Percentiles rank a stretch among this genome's conserved stretches.
Conservation (phyloP, 352 stramenopile species). For the Phytopythium vexans region DNA sequence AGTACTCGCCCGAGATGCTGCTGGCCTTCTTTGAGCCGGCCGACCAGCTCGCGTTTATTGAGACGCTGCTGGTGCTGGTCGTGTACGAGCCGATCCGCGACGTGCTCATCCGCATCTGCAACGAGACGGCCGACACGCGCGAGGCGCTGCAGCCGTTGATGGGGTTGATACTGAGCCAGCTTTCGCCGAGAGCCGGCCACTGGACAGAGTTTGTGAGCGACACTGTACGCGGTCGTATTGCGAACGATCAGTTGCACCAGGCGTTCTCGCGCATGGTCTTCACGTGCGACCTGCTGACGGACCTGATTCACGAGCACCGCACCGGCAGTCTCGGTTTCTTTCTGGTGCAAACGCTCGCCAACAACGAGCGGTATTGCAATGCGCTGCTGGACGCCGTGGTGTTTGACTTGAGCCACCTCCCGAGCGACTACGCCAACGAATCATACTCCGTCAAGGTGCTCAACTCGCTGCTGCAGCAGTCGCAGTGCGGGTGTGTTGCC, state of each 20-base stretch:
- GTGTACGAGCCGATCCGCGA: constrained; percentile 70
- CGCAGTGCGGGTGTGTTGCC: constrained; percentile 66
- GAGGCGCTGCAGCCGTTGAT: constrained; percentile 17
- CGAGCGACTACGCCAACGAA: constrained; percentile 63
- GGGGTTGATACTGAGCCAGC: constrained; percentile 40
- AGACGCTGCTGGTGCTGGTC: constrained; percentile 54
- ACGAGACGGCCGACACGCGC: constrained; percentile 24
- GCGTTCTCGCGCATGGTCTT: constrained; percentile 72
- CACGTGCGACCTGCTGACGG: constrained; percentile 74
- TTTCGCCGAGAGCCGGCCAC: constrained; percentile 25
- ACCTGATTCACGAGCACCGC: constrained; percentile 70
- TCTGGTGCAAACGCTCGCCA: constrained; percentile 38
- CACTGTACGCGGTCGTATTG: constrained; percentile 16
- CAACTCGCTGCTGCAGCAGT: constrained; percentile 71
- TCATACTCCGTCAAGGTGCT: constrained; percentile 73
- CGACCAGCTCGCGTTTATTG: constrained; percentile 38
- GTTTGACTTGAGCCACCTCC: constrained; percentile 41
- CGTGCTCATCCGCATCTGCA: constrained; percentile 52
- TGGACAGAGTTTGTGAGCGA: constrained; percentile 10
- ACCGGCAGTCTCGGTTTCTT: constrained; percentile 53
- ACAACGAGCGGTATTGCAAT: constrained; percentile 20
- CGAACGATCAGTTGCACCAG: constrained; percentile 34
- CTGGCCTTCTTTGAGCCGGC: constrained; percentile 43
- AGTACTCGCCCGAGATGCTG: constrained; percentile 53
- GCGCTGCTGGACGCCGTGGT: constrained; percentile 44